Evolutionary conservation across 192 early-diverging fungal genomes (phyloP), one percentile per base, ranked within the genome.

Genomic region (Coemansia asiatica): DNA sequence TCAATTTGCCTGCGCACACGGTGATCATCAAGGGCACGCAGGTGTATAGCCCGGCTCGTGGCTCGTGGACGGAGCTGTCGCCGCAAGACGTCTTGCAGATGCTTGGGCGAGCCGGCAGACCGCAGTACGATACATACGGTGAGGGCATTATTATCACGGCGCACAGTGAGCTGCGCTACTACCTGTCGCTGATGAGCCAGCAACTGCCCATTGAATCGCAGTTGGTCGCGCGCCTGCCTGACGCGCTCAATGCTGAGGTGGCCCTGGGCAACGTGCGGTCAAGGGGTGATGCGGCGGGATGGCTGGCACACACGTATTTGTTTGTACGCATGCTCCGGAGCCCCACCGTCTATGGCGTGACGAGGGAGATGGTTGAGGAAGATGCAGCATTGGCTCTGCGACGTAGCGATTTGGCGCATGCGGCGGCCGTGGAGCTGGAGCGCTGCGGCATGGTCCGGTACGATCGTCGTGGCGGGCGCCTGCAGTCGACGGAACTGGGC

Each of bases 61-160:
- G 98, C 64, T 84, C 86, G 13, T 98, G 94, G 76, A 88, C 91
- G 4, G 98, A 99, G 66, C 82, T 99, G 28, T 96, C 95, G 1
- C 93, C 97, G 68, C 80, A 98, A 55, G 98, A 99, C 76, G 98
- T 99, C n/a, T 82, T 98, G 48, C 98, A 98, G 77, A 99, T 98
- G 96, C 94, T 99, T 87, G 98, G 96, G 19, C 90, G 95, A 63
- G 98, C 98, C 6, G 95, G 88, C 25, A 87, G 98, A 40, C 95
- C 95, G 9, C 95, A 97, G 79, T 98, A 94, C 64, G 97, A 98
- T 74, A 87, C 92, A 66, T 88, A 88, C 35, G 97, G 94, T 27
- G 87, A 97, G 40, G 95, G 95, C 2, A 82, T 89, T 8, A 92
- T 99, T 49, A 88, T 99, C 70, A 95, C 97, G 0, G 92, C 94